phyloP scores from a whole-genome alignment of 768 basidiomycete species.

The Rubroboletus satanas region DNA sequence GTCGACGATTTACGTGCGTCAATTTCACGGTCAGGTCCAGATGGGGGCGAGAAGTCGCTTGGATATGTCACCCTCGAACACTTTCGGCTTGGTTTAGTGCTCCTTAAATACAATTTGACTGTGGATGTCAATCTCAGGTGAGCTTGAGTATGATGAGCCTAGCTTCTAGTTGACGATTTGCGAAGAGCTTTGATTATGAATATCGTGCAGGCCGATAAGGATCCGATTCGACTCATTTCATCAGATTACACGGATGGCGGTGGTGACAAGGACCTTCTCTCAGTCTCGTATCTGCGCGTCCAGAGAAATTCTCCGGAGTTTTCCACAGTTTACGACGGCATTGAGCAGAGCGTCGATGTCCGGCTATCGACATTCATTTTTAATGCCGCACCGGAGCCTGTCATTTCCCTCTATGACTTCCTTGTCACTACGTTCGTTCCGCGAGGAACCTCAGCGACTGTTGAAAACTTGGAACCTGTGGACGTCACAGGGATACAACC shows the following conservation, averaged over 20 bases:
- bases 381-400: constrained; percentile 83
- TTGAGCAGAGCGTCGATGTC: constrained; percentile 85
- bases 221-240: constrained; percentile 62
- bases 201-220: constrained; percentile 53
- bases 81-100: constrained; percentile 70
- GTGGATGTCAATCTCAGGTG: constrained; percentile 81
- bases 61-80: constrained; percentile 76
- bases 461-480: constrained; percentile 8
- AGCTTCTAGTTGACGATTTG: constrained; percentile 7
- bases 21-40: constrained; percentile 62
- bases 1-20: constrained; percentile 81
- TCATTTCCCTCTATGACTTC: constrained; percentile 90
- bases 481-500: neutral
- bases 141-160: constrained; percentile 5
- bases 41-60: constrained; percentile 65
- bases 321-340: constrained; percentile 68
- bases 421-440: constrained; percentile 96
- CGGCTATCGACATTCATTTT: constrained; percentile 89
- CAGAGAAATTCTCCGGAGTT: constrained; percentile 88
- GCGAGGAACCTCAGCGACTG: constrained; percentile 9
- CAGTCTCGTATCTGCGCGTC: constrained; percentile 72
- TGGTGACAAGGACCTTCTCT: constrained; percentile 64
- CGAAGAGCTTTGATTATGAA: constrained; percentile 71
- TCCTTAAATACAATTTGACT: constrained; percentile 82
- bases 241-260: constrained; percentile 44